Base-by-base conservation (phyloP, 2,329 filamentous ascomycete species). In the Calonectria fujianensis region DNA sequence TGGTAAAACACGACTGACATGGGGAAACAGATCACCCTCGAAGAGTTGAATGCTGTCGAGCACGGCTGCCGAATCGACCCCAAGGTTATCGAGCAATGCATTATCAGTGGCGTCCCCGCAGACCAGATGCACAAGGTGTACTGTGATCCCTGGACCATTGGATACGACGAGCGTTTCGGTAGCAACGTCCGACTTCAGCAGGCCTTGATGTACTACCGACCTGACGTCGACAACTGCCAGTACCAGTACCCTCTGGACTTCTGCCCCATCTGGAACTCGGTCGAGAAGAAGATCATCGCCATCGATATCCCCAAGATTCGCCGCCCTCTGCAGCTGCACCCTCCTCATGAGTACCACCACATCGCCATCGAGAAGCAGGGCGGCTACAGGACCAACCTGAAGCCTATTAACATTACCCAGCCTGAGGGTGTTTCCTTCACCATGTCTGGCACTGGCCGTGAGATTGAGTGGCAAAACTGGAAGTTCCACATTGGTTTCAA, bases 71-170 rank as follows among this genome's bases (percentile, higher is more conserved):
- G 96, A 77, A 93, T 92, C 80, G 95, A 98, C 82, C 91, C 94
- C 18, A 94, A 94, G 80, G 95, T 98, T 74, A 97, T 98, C 78
- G 95, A 98, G 85, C 96, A 98, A 85, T 98, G 96, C 82, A 91
- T 90, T 9, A 90, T 98, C 74, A 91, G 95, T 74, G 96, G 96
- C 1, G 95, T 98, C 74, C 91, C 95, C 16, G 90, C 89, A 72
- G 90, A 94, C 78, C 94, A 98, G 75, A 98, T 98, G 96, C 88
- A 97, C 88, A 98, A 98, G 86, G 95, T 98, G 63, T 98, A 97
- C 87, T 98, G 96, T 85, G 96, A 98, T 83, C 95, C 95, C 14
- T 98, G 96, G 96, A 98, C 96, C 0, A 98, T 98, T 84, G 96
- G 96, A 64, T 98, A 95, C 83, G 96, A 98, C 80, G 95, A 97